Base-by-base conservation (phyloP, 2,329 filamentous ascomycete species). In the Epichloe bromicola region DNA sequence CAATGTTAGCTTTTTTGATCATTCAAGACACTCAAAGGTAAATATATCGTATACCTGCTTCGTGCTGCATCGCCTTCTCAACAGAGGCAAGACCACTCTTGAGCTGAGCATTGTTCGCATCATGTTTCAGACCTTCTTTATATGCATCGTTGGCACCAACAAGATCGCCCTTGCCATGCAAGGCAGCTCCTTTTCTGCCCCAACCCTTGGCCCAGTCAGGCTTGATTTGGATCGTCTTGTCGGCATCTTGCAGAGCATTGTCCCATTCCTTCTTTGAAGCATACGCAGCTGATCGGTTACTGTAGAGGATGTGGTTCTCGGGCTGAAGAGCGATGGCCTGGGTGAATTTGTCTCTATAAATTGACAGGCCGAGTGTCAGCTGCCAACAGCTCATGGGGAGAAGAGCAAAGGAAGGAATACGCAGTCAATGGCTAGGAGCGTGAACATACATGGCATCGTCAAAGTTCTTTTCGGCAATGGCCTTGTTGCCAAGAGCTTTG, bases 141-240 rank as follows among this genome's bases (percentile, higher is more conserved):
- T 94, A 98, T 20, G 94, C 89, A 62, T 96, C 89, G 56, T 85
- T 80, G 36, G 93, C 89, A 46, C 81, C 86, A 47, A 93, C 74
- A 20, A 97, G 76, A 65, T 98, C 88, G 48, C 90, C 88, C 54
- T 83, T 74, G 44, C 93, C 93, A 67, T 95, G 93, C 36, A 90
- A 76, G 51, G 93, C 93, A 56, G 89, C 85, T 58, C 91, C 93
- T 69, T 96, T 96, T 54, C 93, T 83, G 53, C 86, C 85, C 85
- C 88, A 96, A 58, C 93, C 93, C 73, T 97, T 97, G 54, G 88
- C 83, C 93, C 93, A 98, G 74, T 97, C 93, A 12, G 91, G 86
- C 76, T 98, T 97, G 67, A 98, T 75, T 70, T 95, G 81, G 51
- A 86, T 94, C 3, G 88, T 93, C 78, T 96, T 96, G 65, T 84